phyloP scores from a whole-genome alignment of 2,329 filamentous ascomycete genomes.

The Exophiala dermatitidis region DNA sequence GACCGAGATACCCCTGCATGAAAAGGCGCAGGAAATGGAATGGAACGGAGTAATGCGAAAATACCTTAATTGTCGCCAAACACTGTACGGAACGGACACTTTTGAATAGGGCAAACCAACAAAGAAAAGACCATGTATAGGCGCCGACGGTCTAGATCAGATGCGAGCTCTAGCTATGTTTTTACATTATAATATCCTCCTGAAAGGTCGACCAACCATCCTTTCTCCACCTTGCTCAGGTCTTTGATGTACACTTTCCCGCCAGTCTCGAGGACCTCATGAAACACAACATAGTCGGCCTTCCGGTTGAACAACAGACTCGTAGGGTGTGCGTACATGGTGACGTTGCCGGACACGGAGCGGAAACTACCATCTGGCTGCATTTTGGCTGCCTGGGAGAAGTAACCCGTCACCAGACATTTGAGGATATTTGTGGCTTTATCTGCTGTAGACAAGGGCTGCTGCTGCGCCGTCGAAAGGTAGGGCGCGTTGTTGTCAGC shows the following conservation, averaged over 20 bases:
- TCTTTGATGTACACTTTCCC: conserved; percentile 86
- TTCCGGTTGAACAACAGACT: conserved; percentile 94
- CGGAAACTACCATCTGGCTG: conserved; percentile 84
- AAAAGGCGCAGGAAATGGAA: neutral
- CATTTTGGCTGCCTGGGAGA: conserved; percentile 89
- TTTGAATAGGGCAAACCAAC: too few species aligned
- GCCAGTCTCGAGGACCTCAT: conserved; percentile 83
- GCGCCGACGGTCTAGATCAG: neutral
- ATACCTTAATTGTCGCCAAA: too few species aligned
- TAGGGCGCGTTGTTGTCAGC: conserved; percentile 24
- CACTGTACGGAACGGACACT: too few species aligned
- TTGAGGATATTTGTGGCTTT: conserved; percentile 69
- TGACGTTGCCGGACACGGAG: conserved; percentile 71
- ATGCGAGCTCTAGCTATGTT: too few species aligned
- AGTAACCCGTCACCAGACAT: conserved; percentile 84
- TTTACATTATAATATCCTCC: conserved; percentile 67
- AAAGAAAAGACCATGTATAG: too few species aligned
- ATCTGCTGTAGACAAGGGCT: conserved; percentile 37
- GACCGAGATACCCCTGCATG: conserved; percentile 2
- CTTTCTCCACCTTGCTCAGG: conserved; percentile 85
- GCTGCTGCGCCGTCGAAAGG: conserved; percentile 29
- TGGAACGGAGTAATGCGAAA: too few species aligned
- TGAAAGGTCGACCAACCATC: conserved; percentile 86
- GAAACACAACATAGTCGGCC: conserved; percentile 93
- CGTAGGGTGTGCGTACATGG: conserved; percentile 80